Base-by-base conservation (phyloP, 2,329 filamentous ascomycete genomes). In the Coniochaeta ligniaria region DNA sequence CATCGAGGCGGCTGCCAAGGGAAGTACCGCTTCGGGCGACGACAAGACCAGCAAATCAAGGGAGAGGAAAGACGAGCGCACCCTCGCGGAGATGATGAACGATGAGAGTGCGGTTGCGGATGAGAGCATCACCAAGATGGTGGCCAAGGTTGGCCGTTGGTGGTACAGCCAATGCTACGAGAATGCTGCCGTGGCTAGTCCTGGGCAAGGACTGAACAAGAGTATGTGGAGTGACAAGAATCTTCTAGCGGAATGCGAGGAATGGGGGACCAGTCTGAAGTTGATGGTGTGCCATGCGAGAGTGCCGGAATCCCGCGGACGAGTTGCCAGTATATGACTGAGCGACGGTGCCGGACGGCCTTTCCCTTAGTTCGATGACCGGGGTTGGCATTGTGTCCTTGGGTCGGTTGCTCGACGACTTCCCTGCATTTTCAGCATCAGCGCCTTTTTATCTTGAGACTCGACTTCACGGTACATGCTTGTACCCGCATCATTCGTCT, bases 91-190 rank as follows among this genome's bases (percentile, higher is more conserved):
- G 68, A 85, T 92, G 75, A 88, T 92, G 74, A 86, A 82, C 33
- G 87, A 91, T 65, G 81, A 87, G 38, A 83, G 84, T n/a, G 80
- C 85, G 0, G 78, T 83, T 16, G 88, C 89, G 24, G 92, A 96
- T 66, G 91, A 92, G 69, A 88, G 86, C 65, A 96, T 98, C 70
- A 91, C 92, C 16, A 93, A 91, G 70, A 96, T 96, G 81, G 92
- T 98, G 24, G 89, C 92, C 17, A 89, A 87, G 64, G 94, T 98
- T 12, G 94, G 92, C 1, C 84, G 95, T 50, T 98, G 94, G 92
- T 99, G 95, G 95, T 98, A 96, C 74, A 90, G 86, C 11, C 86
- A 90, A 59, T 97, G 94, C 78, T 98, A 97, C 72, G 94, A 97
- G 74, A 85, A 83, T 60, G 80, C 83, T 5, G 79, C 87, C 9